These are phyloP conservation scores for Aureobasidium leucospermi DNA, from an alignment of 2,329 filamentous ascomycete genomes.

Conservation along the genomic window DNA sequence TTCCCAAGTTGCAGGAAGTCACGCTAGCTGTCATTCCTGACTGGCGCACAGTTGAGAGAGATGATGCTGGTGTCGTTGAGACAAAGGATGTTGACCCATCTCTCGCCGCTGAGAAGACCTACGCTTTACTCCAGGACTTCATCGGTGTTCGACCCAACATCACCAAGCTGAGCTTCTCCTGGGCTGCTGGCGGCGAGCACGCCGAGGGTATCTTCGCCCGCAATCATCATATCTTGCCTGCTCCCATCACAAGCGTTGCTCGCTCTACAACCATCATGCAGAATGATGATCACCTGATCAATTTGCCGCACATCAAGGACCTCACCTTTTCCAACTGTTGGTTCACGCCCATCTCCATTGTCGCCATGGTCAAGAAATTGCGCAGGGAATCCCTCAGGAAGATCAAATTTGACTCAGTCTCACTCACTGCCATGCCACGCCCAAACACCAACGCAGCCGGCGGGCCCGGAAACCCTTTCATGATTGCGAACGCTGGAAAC, in stretches of 20 bases:
- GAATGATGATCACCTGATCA: constrained; percentile 31
- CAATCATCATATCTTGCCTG: constrained; percentile 56
- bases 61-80: constrained; percentile 44
- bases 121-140: constrained; percentile 41
- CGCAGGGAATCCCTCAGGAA: constrained; percentile 42
- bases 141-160: constrained; percentile 45
- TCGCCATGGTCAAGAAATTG: constrained; percentile 45
- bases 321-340: constrained; percentile 63
- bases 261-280: constrained; percentile 17
- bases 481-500: no score
- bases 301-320: constrained; percentile 50
- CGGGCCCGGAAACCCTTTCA: no score
- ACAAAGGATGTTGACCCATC: constrained; percentile 45
- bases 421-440: constrained; percentile 45
- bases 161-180: constrained; percentile 56
- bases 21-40: constrained; percentile 57
- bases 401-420: constrained; percentile 57
- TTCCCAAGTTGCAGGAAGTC: constrained; percentile 49
- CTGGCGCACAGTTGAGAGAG: constrained; percentile 54
- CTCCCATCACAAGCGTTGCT: constrained; percentile 40
- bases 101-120: constrained; percentile 45
- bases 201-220: constrained; percentile 54
- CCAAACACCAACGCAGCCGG: background rate
- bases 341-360: constrained; percentile 53
- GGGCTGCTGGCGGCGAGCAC: constrained; percentile 60